Conservation (phyloP, 163 green algal genomes). For the Coccomyxa subellipsoidea region DNA sequence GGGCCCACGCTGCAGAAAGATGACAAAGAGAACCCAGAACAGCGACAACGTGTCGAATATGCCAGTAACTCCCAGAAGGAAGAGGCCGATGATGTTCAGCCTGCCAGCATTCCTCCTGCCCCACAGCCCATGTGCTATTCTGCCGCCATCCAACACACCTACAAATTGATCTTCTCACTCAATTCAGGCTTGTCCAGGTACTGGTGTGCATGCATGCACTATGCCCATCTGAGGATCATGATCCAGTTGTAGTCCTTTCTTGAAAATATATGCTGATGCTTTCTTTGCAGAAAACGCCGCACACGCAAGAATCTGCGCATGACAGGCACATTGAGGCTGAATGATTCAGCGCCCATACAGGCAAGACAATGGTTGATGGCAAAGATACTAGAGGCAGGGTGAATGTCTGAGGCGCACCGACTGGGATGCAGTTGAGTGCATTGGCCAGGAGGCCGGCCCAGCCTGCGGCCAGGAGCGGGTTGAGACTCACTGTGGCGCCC, state of each 20-base stretch:
- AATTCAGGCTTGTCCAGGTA: neutral
- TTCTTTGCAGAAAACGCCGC: too few relatives aligned
- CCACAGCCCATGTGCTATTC: slow-evolving; percentile 67
- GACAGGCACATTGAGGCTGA: too few relatives aligned
- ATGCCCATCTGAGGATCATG: neutral
- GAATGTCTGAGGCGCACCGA: too few relatives aligned
- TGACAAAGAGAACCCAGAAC: slow-evolving; percentile 78
- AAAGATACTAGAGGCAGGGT: too few relatives aligned
- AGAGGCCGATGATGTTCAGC: slow-evolving; percentile 50
- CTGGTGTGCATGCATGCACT: neutral
- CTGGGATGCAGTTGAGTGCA: slow-evolving; percentile 62
- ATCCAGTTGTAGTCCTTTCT: too few relatives aligned
- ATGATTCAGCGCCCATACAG: too few relatives aligned
- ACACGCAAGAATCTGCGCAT: too few relatives aligned
- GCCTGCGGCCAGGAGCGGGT: slow-evolving; percentile 73
- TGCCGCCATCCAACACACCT: slow-evolving; percentile 79
- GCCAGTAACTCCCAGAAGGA: slow-evolving; percentile 59
- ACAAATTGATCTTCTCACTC: neutral
- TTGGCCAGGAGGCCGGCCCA: slow-evolving; percentile 71
- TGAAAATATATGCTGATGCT: too few relatives aligned
- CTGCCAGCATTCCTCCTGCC: slow-evolving; percentile 40
- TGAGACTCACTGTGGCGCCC: slow-evolving; percentile 43
- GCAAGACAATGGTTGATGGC: too few relatives aligned
- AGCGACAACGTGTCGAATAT: slow-evolving; percentile 67
- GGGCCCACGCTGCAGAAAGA: slow-evolving; percentile 79